Evolutionary conservation across 2,329 filamentous ascomycete species (phyloP).

Genomic region (Pseudocercospora vitis): DNA sequence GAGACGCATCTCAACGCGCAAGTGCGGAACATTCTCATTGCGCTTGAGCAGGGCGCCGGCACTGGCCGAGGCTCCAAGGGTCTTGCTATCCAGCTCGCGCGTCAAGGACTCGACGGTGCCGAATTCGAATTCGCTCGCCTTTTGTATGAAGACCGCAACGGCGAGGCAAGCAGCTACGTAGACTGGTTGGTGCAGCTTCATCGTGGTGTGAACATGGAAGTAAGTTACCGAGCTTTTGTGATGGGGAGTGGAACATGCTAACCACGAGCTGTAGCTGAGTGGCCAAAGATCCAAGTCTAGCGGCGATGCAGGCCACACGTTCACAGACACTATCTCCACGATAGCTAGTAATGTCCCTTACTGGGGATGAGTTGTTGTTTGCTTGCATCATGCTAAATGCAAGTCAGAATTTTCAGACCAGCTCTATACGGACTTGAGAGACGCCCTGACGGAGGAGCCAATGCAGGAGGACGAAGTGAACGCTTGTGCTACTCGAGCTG

Average conservation of each 20-base stretch:
- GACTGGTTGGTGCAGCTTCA: constrained; percentile 98
- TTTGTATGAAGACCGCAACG: constrained; percentile 91
- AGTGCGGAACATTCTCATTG: constrained; percentile 89
- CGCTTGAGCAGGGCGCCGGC: constrained; percentile 68
- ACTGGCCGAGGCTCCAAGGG: constrained; percentile 58
- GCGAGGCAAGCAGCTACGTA: constrained; percentile 96
- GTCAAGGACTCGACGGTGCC: constrained; percentile 89
- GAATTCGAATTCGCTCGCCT: constrained; percentile 95
- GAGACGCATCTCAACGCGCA: constrained; percentile 93
- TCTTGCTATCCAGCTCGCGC: constrained; percentile 81
- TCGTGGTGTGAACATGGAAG: constrained; percentile 85
- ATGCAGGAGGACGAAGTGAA: neutral
- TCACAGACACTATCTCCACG: constrained; percentile 34
- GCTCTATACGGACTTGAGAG: neutral
- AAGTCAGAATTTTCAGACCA: neutral
- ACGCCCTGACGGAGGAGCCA: neutral
- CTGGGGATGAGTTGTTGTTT: constrained; percentile 25
- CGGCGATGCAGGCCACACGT: constrained; percentile 25
- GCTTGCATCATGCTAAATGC: neutral
- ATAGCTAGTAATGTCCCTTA: constrained; percentile 35
- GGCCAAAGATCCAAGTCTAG: constrained; percentile 34
- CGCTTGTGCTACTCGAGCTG: neutral
- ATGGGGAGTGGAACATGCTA: constrained; percentile 14
- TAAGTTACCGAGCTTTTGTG: constrained; percentile 31
- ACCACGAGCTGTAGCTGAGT: constrained; percentile 29